Conservation (phyloP, 2,329 filamentous ascomycete genomes). For the Orbilia blumenaviensis region DNA sequence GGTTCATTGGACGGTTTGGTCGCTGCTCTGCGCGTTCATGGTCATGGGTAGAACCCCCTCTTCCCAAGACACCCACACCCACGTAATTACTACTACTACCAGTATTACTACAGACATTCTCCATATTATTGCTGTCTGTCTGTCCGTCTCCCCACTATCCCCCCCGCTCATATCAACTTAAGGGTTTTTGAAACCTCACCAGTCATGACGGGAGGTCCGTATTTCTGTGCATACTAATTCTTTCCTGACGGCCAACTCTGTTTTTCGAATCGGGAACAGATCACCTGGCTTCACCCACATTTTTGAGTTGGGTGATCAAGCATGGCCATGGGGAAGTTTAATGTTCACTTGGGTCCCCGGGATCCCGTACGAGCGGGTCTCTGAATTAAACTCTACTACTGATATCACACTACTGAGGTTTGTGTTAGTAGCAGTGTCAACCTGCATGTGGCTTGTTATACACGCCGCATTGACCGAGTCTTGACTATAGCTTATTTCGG, state of each 20-base stretch:
- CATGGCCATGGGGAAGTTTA: not conserved
- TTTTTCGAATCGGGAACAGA: conserved; percentile 48
- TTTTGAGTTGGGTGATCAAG: not conserved
- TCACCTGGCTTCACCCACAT: conserved; percentile 34
- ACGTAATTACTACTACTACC: not conserved
- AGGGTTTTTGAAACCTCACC: conserved; percentile 16
- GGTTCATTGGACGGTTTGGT: conserved; percentile 20
- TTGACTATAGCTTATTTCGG: conserved; percentile 22
- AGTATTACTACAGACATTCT: too few relatives aligned
- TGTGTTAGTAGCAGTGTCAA: too few relatives aligned
- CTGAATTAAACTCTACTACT: too few relatives aligned
- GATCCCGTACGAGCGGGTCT: conserved; percentile 35
- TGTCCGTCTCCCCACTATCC: conserved; percentile 1
- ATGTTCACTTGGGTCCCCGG: too few relatives aligned
- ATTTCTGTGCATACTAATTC: not conserved
- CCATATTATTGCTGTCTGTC: not conserved
- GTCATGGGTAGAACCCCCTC: not conserved
- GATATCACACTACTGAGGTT: too few relatives aligned
- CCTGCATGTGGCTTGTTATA: not conserved
- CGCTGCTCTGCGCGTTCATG: not conserved
- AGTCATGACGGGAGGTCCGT: not conserved
- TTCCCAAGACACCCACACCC: conserved; percentile 12
- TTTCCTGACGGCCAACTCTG: too few relatives aligned
- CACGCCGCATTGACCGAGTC: conserved; percentile 13
- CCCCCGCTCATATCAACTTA: not conserved